phyloP scores from a whole-genome alignment of 768 basidiomycete species.

The Mycena indigotica region DNA sequence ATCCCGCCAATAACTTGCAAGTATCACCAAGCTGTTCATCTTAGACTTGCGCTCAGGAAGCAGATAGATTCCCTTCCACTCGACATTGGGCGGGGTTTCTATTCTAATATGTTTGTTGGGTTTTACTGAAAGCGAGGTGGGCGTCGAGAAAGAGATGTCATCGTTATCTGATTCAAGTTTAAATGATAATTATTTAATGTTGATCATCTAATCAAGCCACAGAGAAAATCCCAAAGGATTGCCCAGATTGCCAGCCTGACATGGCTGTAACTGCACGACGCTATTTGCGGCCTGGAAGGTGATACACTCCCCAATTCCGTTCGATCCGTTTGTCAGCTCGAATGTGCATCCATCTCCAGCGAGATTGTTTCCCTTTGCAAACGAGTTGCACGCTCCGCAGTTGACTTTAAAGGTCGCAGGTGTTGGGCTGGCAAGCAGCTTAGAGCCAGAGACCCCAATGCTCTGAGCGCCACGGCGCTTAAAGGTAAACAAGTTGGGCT shows the following conservation, averaged over 20 bases:
- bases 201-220: background rate
- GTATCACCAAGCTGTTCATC: no score
- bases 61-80: no score
- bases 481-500: conserved; percentile 14
- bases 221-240: conserved; percentile 13
- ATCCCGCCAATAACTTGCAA: no score
- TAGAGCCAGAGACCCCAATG: conserved; percentile 8
- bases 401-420: conserved; percentile 11
- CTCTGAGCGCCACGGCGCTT: conserved; percentile 1
- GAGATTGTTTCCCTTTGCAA: conserved; percentile 12
- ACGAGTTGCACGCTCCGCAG: conserved; percentile 9
- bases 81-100: no score
- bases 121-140: no score
- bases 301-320: conserved; percentile 14
- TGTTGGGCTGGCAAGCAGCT: conserved; percentile 2
- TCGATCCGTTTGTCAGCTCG: conserved; percentile 8
- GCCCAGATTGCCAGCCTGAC: conserved; percentile 6
- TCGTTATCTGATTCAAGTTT: no score
- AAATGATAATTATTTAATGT: no score
- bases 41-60: no score
- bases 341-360: conserved; percentile 12
- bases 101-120: no score
- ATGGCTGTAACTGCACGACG: conserved; percentile 11
- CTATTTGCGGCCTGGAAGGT: conserved; percentile 16
- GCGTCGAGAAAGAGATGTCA: no score